phyloP scores from a whole-genome alignment of 805 yeast genomes.

The Hanseniaspora opuntiae region DNA sequence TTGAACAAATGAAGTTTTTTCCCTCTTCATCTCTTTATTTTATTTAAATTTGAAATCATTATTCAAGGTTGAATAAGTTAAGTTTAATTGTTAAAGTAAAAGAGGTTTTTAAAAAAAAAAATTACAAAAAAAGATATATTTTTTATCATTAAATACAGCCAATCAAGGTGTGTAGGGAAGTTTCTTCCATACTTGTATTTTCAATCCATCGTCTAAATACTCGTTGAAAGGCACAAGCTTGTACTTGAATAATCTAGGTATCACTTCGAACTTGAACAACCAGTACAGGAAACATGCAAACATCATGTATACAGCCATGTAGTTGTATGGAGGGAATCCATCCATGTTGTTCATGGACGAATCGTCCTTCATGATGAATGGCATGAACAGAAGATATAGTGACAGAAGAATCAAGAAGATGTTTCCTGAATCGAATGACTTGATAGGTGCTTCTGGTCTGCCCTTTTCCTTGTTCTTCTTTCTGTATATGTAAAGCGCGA shows the following conservation, averaged over 20 bases:
- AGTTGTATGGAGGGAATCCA: slow-evolving; percentile 28
- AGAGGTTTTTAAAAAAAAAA: background rate
- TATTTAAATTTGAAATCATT: background rate
- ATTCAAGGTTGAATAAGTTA: slow-evolving; percentile 11
- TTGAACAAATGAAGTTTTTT: background rate
- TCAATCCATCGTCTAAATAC: slow-evolving; percentile 43
- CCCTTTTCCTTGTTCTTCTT: slow-evolving; percentile 23
- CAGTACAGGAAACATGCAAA: slow-evolving; percentile 39
- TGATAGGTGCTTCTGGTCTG: slow-evolving; percentile 34
- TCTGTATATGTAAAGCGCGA: slow-evolving; percentile 46
- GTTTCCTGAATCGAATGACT: slow-evolving; percentile 39
- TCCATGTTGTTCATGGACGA: slow-evolving; percentile 16
- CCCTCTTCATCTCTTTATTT: background rate
- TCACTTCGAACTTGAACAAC: slow-evolving; percentile 36
- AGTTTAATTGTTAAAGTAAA: background rate
- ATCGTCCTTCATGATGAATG: slow-evolving; percentile 21
- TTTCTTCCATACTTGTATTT: slow-evolving; percentile 44
- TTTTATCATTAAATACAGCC: background rate
- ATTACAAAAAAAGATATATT: background rate
- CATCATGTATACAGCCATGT: slow-evolving; percentile 33
- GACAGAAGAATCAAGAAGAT: slow-evolving; percentile 34
- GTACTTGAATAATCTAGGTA: slow-evolving; percentile 38
- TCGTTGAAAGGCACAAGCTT: slow-evolving; percentile 30
- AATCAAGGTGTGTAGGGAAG: background rate
- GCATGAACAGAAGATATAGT: slow-evolving; percentile 38